Conservation (phyloP, 2,329 filamentous ascomycete species). For the Botrytis elliptica region DNA sequence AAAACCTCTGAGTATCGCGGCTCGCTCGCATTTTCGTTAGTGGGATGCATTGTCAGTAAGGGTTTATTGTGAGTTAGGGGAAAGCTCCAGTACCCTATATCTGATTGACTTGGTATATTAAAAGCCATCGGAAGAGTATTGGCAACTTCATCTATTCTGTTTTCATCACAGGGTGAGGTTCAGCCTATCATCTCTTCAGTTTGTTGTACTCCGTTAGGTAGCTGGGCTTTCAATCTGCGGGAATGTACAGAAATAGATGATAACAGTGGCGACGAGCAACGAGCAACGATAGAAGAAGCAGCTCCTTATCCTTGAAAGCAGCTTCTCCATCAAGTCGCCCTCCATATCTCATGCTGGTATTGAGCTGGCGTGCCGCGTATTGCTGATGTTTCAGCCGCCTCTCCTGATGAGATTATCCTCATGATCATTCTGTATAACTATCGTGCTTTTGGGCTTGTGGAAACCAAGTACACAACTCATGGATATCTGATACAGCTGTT, state of each 20-base stretch:
- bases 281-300: neutral
- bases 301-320: neutral
- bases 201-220: neutral
- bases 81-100: neutral
- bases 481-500: neutral
- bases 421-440: constrained; percentile 18
- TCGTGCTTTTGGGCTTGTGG: neutral
- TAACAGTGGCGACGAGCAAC: neutral
- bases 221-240: neutral
- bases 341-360: neutral
- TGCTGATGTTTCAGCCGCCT: constrained; percentile 4
- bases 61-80: neutral
- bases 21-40: constrained; percentile 4
- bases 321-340: neutral
- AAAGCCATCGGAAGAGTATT: neutral
- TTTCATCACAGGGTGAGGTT: neutral
- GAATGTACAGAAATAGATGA: neutral
- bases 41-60: neutral
- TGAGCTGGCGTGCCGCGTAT: constrained; percentile 5
- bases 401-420: constrained; percentile 1
- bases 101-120: neutral
- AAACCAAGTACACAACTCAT: neutral
- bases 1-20: constrained; percentile 1
- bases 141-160: neutral
- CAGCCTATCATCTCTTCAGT: neutral